These are phyloP conservation scores for Geranomyces michiganensis DNA, from an alignment of 192 early-diverging fungal species.

Conservation along the genomic window DNA sequence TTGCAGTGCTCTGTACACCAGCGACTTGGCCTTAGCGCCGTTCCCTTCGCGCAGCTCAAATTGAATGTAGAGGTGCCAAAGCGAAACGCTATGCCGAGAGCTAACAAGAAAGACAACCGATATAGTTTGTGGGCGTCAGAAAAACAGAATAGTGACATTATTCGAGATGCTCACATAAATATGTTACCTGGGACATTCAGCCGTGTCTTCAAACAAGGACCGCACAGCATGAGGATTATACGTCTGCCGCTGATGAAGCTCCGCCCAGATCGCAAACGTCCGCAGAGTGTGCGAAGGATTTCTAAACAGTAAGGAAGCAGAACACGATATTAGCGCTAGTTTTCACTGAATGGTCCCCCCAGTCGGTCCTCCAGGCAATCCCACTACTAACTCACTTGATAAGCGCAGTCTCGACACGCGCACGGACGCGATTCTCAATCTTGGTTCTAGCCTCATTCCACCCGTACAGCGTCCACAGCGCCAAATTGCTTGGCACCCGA, in stretches of 20 bases:
- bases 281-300: slow-evolving; percentile 59
- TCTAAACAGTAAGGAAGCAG: slow-evolving; percentile 32
- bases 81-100: slow-evolving; percentile 47
- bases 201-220: slow-evolving; percentile 60
- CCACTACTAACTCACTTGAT: slow-evolving; percentile 40
- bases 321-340: slow-evolving; percentile 2
- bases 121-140: too few relatives aligned
- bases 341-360: slow-evolving; percentile 5
- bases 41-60: slow-evolving; percentile 57
- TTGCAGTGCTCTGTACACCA: slow-evolving; percentile 62
- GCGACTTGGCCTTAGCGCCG: slow-evolving; percentile 44
- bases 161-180: too few relatives aligned
- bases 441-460: slow-evolving; percentile 63
- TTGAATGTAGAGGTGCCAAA: slow-evolving; percentile 67
- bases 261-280: slow-evolving; percentile 58
- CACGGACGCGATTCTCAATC: slow-evolving; percentile 61
- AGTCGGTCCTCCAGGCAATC: not conserved
- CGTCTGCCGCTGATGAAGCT: slow-evolving; percentile 55
- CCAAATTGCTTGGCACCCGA: slow-evolving; percentile 59
- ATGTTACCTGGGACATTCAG: slow-evolving; percentile 41
- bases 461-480: slow-evolving; percentile 58
- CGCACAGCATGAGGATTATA: slow-evolving; percentile 60
- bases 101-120: slow-evolving; percentile 29
- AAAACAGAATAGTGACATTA: too few relatives aligned
- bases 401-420: slow-evolving; percentile 43